phyloP scores from a whole-genome alignment of 139 green algal genomes.

The Picochlorum sp. region DNA sequence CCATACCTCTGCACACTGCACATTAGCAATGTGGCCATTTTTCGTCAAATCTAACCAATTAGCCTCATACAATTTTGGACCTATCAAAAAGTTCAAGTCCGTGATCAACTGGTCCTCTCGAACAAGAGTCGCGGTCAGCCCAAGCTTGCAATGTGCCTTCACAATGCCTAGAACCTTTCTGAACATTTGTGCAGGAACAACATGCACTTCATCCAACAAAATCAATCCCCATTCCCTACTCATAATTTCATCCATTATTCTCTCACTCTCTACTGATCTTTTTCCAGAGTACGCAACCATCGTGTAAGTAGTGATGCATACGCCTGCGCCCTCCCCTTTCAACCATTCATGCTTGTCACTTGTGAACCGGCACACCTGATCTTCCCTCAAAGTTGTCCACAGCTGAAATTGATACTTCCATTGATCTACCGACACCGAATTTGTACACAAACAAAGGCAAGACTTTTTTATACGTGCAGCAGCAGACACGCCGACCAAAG shows the following conservation, averaged over 20 bases:
- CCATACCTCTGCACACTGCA: constrained; percentile 97
- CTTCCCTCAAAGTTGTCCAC: constrained; percentile 82
- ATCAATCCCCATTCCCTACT: constrained; percentile 91
- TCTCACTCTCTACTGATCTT: constrained; percentile 24
- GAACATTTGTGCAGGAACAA: constrained; percentile 96
- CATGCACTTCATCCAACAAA: constrained; percentile 97
- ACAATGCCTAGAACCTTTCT: constrained; percentile 87
- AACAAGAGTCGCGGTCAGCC: constrained; percentile 95
- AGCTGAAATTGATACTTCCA: constrained; percentile 96
- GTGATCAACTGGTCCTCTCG: constrained; percentile 89
- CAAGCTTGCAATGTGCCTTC: constrained; percentile 96
- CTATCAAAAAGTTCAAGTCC: constrained; percentile 99
- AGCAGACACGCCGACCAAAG: constrained; percentile 81
- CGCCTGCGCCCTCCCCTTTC: constrained; percentile 27
- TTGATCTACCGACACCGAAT: constrained; percentile 88
- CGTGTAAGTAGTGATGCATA: constrained; percentile 92
- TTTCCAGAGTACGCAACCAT: constrained; percentile 89
- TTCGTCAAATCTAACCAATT: constrained; percentile 98
- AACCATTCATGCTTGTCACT: constrained; percentile 77
- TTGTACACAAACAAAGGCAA: constrained; percentile 72
- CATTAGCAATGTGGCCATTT: constrained; percentile 94
- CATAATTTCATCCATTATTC: constrained; percentile 69
- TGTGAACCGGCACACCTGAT: constrained; percentile 84
- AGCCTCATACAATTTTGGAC: constrained; percentile 97
- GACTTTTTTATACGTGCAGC: constrained; percentile 80